Conservation (phyloP, 805 yeast genomes). For the Maudiozyma saulgeensis region DNA sequence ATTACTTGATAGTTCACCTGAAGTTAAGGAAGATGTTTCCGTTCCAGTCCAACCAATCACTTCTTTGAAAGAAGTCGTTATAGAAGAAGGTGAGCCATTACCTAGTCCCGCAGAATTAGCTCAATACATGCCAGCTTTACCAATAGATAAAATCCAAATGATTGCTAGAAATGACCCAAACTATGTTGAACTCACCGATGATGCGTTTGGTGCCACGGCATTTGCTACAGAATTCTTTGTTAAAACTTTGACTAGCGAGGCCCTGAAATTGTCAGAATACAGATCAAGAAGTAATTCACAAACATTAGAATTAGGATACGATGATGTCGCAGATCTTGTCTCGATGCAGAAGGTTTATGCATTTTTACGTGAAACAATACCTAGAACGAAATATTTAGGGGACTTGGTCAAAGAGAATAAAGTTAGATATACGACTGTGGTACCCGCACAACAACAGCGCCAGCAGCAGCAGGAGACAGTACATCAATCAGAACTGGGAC, state of each 20-base stretch:
- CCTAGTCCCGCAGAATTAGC: background rate
- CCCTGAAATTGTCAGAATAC: conserved; percentile 10
- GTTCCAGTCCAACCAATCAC: background rate
- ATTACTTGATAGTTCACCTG: too few species aligned
- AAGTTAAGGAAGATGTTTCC: background rate
- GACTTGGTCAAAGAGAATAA: conserved; percentile 20
- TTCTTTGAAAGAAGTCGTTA: too few species aligned
- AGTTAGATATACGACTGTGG: conserved; percentile 13
- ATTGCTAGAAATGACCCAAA: conserved; percentile 24
- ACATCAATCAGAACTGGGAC: background rate
- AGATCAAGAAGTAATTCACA: background rate
- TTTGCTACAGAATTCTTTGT: conserved; percentile 22
- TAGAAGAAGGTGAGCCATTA: background rate
- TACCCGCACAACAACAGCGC: background rate
- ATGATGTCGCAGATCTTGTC: conserved; percentile 16
- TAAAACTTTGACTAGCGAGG: conserved; percentile 15
- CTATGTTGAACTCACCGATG: conserved; percentile 14
- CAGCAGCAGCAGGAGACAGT: background rate
- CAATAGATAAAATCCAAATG: conserved; percentile 19
- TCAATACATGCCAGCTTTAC: conserved; percentile 4
- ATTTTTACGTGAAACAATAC: conserved; percentile 21
- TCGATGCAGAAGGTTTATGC: conserved; percentile 13
- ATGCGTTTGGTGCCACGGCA: conserved; percentile 20
- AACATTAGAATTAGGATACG: conserved; percentile 11
- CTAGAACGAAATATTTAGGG: conserved; percentile 16